Conservation (phyloP, 192 early-diverging fungal genomes). For the Gaertneriomyces semiglobifer region DNA sequence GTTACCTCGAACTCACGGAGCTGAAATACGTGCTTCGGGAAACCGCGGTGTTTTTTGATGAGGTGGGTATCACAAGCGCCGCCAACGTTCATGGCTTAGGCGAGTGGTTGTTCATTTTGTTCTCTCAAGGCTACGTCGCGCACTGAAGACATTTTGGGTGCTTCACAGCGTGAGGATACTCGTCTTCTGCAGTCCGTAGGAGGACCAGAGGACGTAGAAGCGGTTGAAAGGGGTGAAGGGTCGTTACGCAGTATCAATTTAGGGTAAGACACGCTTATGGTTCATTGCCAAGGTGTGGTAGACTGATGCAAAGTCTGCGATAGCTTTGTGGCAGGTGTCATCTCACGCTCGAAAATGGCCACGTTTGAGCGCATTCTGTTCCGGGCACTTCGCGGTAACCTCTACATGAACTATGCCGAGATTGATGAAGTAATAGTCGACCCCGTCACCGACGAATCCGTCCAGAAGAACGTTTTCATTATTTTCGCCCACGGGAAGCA, state of each 20-base stretch:
- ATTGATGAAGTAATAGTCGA: constrained; percentile 94
- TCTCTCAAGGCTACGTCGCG: constrained; percentile 27
- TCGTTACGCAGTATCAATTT: constrained; percentile 32
- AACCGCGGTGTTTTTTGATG: constrained; percentile 75
- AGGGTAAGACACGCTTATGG: constrained; percentile 38
- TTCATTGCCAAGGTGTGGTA: neutral
- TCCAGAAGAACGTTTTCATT: constrained; percentile 96
- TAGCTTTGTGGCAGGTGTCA: constrained; percentile 94
- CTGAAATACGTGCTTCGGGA: constrained; percentile 85
- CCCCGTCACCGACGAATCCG: constrained; percentile 78
- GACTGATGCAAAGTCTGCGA: constrained; percentile 14
- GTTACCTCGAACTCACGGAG: constrained; percentile 86
- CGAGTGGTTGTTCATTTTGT: no score
- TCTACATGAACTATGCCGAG: constrained; percentile 93
- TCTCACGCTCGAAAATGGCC: constrained; percentile 73
- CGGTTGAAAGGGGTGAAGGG: constrained; percentile 31
- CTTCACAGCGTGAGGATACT: constrained; percentile 36
- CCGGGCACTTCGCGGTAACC: constrained; percentile 94
- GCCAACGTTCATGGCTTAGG: no score
- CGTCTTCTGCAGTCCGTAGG: constrained; percentile 22
- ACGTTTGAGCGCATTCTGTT: constrained; percentile 96
- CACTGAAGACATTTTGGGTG: constrained; percentile 36
- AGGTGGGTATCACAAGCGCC: constrained; percentile 41
- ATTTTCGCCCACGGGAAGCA: constrained; percentile 97
- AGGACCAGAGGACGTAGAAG: constrained; percentile 28